These are phyloP conservation scores for Podila horticola DNA, from an alignment of 192 early-diverging fungal genomes.

Conservation along the genomic window DNA sequence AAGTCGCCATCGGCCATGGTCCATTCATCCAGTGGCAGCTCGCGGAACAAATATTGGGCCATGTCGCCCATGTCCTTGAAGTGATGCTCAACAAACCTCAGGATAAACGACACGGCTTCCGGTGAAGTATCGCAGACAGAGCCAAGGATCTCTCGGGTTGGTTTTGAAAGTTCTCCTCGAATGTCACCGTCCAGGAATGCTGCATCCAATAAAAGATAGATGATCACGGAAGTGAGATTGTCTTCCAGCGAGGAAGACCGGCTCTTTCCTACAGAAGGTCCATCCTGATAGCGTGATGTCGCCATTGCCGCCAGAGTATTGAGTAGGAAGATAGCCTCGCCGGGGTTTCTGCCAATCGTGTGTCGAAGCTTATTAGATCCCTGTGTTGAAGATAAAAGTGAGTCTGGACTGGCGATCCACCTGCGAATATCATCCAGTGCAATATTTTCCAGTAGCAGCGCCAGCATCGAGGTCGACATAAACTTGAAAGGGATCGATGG, in stretches of 20 bases:
- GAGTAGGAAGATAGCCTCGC: conserved; percentile 55
- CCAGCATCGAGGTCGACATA: conserved; percentile 19
- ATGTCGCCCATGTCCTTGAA: conserved; percentile 52
- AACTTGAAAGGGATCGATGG: conserved; percentile 44
- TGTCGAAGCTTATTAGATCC: conserved; percentile 21
- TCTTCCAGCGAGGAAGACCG: conserved; percentile 9
- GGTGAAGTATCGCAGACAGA: conserved; percentile 51
- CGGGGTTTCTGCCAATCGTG: conserved; percentile 36
- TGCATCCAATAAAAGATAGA: conserved; percentile 50
- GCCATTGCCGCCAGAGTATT: conserved; percentile 54
- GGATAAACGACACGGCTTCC: conserved; percentile 37
- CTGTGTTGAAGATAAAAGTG: conserved; percentile 1
- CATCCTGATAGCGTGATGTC: conserved; percentile 11
- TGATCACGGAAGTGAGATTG: conserved; percentile 35
- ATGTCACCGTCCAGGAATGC: conserved; percentile 54
- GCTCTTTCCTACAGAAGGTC: background rate
- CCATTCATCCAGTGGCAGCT: conserved; percentile 56
- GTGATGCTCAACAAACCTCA: conserved; percentile 51
- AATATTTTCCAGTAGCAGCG: conserved; percentile 20
- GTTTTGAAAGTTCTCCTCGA: conserved; percentile 53
- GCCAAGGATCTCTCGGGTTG: conserved; percentile 52
- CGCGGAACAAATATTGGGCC: conserved; percentile 59
- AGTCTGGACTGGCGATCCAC: conserved; percentile 9
- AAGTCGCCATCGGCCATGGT: conserved; percentile 47
- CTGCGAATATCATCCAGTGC: conserved; percentile 21